Conservation (phyloP, 2,329 filamentous ascomycete species). For the Coniochaeta ligniaria region DNA sequence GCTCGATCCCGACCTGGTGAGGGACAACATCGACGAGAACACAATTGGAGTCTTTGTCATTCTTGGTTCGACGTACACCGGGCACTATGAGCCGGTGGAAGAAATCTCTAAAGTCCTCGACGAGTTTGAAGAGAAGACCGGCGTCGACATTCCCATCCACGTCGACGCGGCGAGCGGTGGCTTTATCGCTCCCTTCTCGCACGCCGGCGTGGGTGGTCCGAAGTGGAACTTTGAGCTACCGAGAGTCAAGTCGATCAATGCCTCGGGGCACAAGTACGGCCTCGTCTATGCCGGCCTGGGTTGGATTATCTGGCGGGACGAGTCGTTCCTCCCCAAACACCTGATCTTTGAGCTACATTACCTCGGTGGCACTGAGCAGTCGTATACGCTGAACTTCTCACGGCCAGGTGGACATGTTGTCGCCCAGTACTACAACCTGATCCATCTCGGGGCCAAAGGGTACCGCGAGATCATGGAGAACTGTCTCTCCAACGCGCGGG, state of each 20-base stretch:
- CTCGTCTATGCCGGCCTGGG: slow-evolving; percentile 62
- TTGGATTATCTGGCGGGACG: slow-evolving; percentile 64
- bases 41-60: slow-evolving; percentile 73
- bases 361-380: slow-evolving; percentile 63
- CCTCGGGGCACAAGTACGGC: slow-evolving; percentile 51
- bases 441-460: slow-evolving; percentile 61
- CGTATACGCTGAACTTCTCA: slow-evolving; percentile 67
- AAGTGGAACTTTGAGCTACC: slow-evolving; percentile 60
- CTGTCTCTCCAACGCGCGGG: slow-evolving; percentile 54
- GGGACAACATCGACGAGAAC: slow-evolving; percentile 65
- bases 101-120: slow-evolving; percentile 60
- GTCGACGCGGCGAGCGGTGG: slow-evolving; percentile 56
- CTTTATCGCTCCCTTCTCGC: slow-evolving; percentile 55
- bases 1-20: slow-evolving; percentile 57
- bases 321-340: slow-evolving; percentile 57
- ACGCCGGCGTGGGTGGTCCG: slow-evolving; percentile 43
- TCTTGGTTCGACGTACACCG: slow-evolving; percentile 65
- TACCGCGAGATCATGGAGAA: slow-evolving; percentile 62
- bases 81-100: slow-evolving; percentile 66
- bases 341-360: slow-evolving; percentile 66
- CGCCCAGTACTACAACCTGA: slow-evolving; percentile 66
- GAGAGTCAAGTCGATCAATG: slow-evolving; percentile 60
- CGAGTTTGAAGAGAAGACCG: slow-evolving; percentile 52
- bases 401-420: slow-evolving; percentile 63
- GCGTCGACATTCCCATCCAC: slow-evolving; percentile 60